phyloP scores from a whole-genome alignment of 495 filamentous ascomycete species.

The Astrothelium subdiscretum region DNA sequence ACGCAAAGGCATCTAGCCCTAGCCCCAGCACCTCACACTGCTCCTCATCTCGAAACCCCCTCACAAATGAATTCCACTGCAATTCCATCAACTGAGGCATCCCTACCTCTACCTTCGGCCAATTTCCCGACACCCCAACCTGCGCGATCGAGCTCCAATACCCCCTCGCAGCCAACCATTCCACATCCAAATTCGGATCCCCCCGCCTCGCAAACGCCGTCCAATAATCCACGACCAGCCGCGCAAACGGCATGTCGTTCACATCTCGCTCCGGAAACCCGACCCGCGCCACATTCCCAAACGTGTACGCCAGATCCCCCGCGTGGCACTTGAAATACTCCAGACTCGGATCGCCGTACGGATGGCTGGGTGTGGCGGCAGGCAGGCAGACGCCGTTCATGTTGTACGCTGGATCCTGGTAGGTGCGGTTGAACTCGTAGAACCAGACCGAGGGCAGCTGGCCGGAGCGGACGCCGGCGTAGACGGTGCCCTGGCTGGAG shows the following conservation, averaged over 20 bases:
- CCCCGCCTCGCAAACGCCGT: conserved; percentile 13
- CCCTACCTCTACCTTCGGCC: not conserved
- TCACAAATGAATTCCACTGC: conserved; percentile 1
- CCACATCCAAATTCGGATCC: conserved; percentile 12
- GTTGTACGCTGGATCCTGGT: conserved; percentile 15
- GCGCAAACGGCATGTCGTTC: conserved; percentile 16
- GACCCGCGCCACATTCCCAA: conserved; percentile 12
- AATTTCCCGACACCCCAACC: conserved; percentile 8
- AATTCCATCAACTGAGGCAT: not conserved
- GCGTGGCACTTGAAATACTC: conserved; percentile 22
- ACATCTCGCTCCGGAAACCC: conserved; percentile 15
- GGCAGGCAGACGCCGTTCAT: conserved; percentile 12
- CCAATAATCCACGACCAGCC: conserved; percentile 20
- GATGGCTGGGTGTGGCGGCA: not conserved
- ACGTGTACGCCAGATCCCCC: conserved; percentile 17
- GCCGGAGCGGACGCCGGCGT: conserved; percentile 8
- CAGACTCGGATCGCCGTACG: conserved; percentile 5
- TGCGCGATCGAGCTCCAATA: conserved; percentile 11
- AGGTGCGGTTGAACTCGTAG: conserved; percentile 18
- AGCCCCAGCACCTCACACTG: not conserved
- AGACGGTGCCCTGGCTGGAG: conserved; percentile 5
- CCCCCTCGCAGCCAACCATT: conserved; percentile 13
- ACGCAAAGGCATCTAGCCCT: not conserved
- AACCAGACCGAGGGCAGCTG: conserved; percentile 10
- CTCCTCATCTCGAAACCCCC: not conserved